Percentiles rank a stretch among this genome's conserved stretches.
phyloP scores from a whole-genome alignment of 306 rosid genomes.

The Castanopsis chinensis region DNA sequence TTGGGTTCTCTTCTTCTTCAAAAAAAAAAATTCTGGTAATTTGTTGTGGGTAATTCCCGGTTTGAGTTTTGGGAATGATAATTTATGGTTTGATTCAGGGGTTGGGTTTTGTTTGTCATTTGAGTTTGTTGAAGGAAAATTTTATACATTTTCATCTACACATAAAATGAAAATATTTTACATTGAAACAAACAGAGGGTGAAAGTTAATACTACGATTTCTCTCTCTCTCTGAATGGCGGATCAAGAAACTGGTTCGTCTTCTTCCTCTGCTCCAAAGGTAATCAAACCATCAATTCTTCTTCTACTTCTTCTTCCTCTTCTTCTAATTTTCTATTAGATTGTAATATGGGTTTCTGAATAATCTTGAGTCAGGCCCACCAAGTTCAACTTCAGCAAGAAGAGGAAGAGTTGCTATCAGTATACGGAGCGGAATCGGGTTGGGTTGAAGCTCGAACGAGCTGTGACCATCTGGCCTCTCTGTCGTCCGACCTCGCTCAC shows the following conservation, averaged over 20 bases:
- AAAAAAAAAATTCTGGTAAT: too few relatives aligned
- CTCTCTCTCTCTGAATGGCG: conserved; percentile 18
- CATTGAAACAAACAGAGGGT: too few relatives aligned
- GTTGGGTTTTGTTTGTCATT: too few relatives aligned
- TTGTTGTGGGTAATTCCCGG: too few relatives aligned
- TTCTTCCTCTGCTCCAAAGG: conserved; percentile 30
- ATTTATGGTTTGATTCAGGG: too few relatives aligned
- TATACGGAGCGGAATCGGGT: conserved; percentile 61
- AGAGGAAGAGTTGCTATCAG: not conserved
- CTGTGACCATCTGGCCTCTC: conserved; percentile 61
- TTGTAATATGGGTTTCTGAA: not conserved
- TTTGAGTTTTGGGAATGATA: too few relatives aligned
- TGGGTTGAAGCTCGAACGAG: conserved; percentile 75
- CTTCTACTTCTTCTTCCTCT: not conserved
- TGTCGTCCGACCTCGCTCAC: conserved; percentile 59
- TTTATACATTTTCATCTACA: too few relatives aligned
- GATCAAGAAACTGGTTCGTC: conserved; percentile 2
- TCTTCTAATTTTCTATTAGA: too few relatives aligned
- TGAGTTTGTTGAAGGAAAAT: too few relatives aligned
- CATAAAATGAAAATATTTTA: too few relatives aligned
- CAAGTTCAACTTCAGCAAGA: too few relatives aligned
- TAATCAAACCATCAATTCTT: not conserved
- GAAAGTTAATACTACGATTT: not conserved
- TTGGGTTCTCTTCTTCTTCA: too few relatives aligned
- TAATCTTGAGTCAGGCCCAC: conserved; percentile 20